Evolutionary conservation across 192 early-diverging fungal genomes (phyloP).

Genomic region (Linnemannia exigua): DNA sequence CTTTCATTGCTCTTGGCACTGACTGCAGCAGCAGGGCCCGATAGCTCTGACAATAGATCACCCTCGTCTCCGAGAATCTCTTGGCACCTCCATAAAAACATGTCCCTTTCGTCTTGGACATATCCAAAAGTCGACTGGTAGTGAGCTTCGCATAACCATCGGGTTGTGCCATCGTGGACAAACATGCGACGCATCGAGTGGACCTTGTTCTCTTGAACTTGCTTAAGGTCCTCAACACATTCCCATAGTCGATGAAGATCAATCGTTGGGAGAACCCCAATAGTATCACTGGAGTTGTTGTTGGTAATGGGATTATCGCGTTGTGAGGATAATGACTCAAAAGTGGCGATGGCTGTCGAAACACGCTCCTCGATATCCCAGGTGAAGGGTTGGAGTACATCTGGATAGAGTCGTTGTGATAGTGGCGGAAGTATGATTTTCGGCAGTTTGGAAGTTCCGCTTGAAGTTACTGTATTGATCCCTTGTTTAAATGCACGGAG

Average conservation of each 20-base stretch:
- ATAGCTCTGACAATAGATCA: background rate
- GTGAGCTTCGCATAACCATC: constrained; percentile 32
- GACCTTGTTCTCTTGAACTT: background rate
- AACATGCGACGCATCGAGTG: constrained; percentile 23
- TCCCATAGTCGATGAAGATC: constrained; percentile 35
- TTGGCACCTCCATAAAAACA: constrained; percentile 14
- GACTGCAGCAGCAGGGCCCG: background rate
- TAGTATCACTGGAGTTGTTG: background rate
- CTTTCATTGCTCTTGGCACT: background rate
- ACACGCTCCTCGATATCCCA: constrained; percentile 42
- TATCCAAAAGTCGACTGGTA: constrained; percentile 22
- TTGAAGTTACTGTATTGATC: background rate
- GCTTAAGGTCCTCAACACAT: constrained; percentile 25
- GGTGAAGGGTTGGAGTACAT: constrained; percentile 36
- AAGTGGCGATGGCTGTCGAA: constrained; percentile 20
- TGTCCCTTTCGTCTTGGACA: constrained; percentile 9
- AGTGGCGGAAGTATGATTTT: constrained; percentile 21
- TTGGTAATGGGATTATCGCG: background rate
- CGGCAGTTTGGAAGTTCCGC: background rate
- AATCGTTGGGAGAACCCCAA: background rate
- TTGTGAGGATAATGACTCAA: background rate
- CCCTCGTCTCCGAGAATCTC: constrained; percentile 23
- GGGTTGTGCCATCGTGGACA: constrained; percentile 19
- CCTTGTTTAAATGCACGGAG: constrained; percentile 19
- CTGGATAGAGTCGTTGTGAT: constrained; percentile 16